These are phyloP conservation scores for Rickenella mellea DNA, from an alignment of 768 basidiomycete genomes.

Conservation along the genomic window DNA sequence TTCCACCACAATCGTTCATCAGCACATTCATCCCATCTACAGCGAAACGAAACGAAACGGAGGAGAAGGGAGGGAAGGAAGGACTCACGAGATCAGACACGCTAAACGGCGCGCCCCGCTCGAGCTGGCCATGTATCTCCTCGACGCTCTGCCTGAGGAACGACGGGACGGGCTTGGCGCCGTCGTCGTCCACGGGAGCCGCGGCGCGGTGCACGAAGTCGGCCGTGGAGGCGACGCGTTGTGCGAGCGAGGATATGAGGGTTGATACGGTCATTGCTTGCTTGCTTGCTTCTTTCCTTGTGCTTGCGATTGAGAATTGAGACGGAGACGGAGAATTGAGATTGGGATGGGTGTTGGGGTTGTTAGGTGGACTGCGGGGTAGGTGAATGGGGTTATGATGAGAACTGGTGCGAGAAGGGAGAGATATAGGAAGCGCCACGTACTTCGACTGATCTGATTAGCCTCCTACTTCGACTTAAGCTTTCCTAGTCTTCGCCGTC, in stretches of 20 bases:
- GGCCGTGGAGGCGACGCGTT: not conserved
- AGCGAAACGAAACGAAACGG: not conserved
- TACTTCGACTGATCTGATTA: too few relatives aligned
- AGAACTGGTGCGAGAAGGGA: not conserved
- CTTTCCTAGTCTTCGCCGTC: too few relatives aligned
- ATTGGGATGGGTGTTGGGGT: not conserved
- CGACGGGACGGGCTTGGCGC: not conserved
- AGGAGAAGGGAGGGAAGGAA: not conserved
- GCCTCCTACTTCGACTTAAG: too few relatives aligned
- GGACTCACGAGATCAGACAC: slow-evolving; percentile 19
- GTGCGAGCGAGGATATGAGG: not conserved
- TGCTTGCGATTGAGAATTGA: not conserved
- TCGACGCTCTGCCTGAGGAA: not conserved
- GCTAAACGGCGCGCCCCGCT: slow-evolving; percentile 15
- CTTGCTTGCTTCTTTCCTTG: not conserved
- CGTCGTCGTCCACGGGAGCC: not conserved
- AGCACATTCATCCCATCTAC: slow-evolving; percentile 20
- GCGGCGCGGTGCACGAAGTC: not conserved
- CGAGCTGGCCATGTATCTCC: not conserved
- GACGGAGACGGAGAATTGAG: not conserved
- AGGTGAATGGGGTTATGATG: not conserved
- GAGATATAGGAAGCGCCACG: too few relatives aligned
- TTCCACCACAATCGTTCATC: not conserved
- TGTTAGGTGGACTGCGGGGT: not conserved
- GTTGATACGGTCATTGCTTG: not conserved